Base-by-base conservation (phyloP, 768 basidiomycete genomes). In the Auricularia heimuer region DNA sequence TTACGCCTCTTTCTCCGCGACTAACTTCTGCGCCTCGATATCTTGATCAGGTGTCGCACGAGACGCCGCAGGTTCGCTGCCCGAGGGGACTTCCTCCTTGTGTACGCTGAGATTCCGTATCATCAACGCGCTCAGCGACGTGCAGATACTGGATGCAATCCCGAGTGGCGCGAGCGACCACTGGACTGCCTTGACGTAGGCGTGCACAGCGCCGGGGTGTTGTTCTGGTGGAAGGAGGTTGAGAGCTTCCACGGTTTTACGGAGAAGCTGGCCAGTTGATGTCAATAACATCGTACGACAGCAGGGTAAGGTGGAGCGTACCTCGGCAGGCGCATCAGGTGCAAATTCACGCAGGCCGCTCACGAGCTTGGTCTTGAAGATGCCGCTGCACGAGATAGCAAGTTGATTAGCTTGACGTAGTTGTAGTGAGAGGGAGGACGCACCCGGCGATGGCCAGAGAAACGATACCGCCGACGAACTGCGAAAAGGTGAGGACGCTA, bases 401-500 rank as follows among this genome's bases (percentile, higher is more conserved):
- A 11, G 12, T 45, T 18, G 3, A 29, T 29, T 29, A 29, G 29
- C 29, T 29, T 29, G 29, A 29, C 29, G 29, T 18, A 45, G 18
- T 18, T 18, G 18, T 45, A 18, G 18, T 18, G 10, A 21, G 14
- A 29, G 24, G 14, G 29, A 11, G 29, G 29, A 56, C 56, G 24
- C 33, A 60, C 56, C 56, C 56, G 10, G 56, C 56, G 10, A 60
- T 60, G 12, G 56, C 56, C 4, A 60, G 56, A 6, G 29, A 21
- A 18, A 60, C 8, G 56, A 35, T 60, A 4, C 56, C 56, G 29
- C 56, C 56, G 56, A 60, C 7, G 34, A 60, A 60, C 18, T 60
- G 56, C 24, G 34, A 6, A 34, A 8, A 71, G 10, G 65, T 64
- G 21, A 71, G 62, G 44, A 74, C 58, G 12, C 71, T 68, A 1